Evolutionary conservation across 2,329 filamentous ascomycete genomes (phyloP).

Genomic region (Ustilaginoidea virens): DNA sequence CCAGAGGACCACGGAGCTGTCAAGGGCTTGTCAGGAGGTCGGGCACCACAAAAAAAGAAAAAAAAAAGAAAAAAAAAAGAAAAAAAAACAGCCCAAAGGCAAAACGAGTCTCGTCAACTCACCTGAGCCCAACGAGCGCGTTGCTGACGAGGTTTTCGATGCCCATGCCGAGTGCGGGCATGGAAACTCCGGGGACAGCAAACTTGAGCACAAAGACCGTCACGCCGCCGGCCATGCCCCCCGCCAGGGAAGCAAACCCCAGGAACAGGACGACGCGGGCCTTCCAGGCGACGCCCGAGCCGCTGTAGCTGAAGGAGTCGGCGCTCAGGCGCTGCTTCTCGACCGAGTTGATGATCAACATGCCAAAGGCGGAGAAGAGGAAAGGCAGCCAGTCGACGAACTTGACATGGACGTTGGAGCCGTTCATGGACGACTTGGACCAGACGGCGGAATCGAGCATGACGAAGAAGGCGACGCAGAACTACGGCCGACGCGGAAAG

Average conservation of each 20-base stretch:
- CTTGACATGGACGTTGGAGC: constrained; percentile 42
- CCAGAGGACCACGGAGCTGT: constrained; percentile 49
- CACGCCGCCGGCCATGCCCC: constrained; percentile 55
- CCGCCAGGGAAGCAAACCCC: constrained; percentile 48
- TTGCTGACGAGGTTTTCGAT: constrained; percentile 52
- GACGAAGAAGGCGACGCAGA: constrained; percentile 53
- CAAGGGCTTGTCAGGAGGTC: constrained; percentile 7
- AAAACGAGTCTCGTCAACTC: constrained; percentile 10
- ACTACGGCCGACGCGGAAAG: constrained; percentile 32
- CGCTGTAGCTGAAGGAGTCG: constrained; percentile 47
- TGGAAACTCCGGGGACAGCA: constrained; percentile 37
- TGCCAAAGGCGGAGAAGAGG: constrained; percentile 50
- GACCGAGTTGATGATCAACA: constrained; percentile 58
- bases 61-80: too few species aligned
- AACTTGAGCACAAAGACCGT: constrained; percentile 53
- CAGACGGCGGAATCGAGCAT: constrained; percentile 53
- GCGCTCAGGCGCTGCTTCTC: constrained; percentile 50
- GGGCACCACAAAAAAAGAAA: too few species aligned
- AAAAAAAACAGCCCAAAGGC: neutral
- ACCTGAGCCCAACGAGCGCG: constrained; percentile 45
- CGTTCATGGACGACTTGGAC: constrained; percentile 46
- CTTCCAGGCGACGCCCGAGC: constrained; percentile 51
- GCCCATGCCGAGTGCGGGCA: constrained; percentile 48
- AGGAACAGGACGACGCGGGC: constrained; percentile 52
- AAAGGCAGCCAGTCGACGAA: constrained; percentile 58